Conservation (phyloP, 768 basidiomycete species). For the Macrolepiota dolichaula region DNA sequence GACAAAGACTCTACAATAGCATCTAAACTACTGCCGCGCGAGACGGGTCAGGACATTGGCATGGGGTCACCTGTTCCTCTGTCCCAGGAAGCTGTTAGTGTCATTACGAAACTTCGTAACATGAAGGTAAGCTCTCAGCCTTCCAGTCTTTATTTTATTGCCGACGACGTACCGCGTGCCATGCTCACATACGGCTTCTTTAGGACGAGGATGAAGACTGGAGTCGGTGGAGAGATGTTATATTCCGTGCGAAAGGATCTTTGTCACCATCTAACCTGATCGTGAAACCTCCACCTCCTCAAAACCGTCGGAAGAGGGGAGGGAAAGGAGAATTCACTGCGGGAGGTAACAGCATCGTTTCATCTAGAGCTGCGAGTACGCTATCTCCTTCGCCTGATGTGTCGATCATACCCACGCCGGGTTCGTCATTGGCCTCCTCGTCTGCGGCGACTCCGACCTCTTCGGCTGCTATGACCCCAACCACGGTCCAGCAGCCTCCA, state of each 20-base stretch:
- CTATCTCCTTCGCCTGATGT: not conserved
- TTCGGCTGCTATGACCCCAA: constrained; percentile 15
- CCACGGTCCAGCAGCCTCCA: constrained; percentile 19
- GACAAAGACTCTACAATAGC: constrained; percentile 10
- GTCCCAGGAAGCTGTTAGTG: constrained; percentile 67
- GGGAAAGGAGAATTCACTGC: constrained; percentile 43
- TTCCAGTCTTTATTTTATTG: not conserved
- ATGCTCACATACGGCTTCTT: not conserved
- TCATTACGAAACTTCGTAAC: constrained; percentile 79
- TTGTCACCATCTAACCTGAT: constrained; percentile 42
- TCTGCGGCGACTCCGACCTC: constrained; percentile 8
- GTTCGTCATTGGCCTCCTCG: not conserved
- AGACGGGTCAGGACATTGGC: constrained; percentile 84
- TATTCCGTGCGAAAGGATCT: constrained; percentile 72
- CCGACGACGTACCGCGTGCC: not conserved
- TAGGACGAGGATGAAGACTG: constrained; percentile 88
- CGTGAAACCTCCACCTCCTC: constrained; percentile 53
- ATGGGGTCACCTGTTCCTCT: constrained; percentile 84
- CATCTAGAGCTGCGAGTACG: constrained; percentile 1
- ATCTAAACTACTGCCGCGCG: constrained; percentile 64
- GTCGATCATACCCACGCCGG: not conserved
- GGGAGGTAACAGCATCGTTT: constrained; percentile 17
- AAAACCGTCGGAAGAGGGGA: constrained; percentile 57
- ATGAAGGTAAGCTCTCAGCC: constrained; percentile 59
- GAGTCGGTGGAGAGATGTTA: constrained; percentile 83